A percentile compares a stretch with the other conserved stretches of the same genome.
phyloP scores from a whole-genome alignment of 768 basidiomycete species.

The Kwoniella dejecticola region DNA sequence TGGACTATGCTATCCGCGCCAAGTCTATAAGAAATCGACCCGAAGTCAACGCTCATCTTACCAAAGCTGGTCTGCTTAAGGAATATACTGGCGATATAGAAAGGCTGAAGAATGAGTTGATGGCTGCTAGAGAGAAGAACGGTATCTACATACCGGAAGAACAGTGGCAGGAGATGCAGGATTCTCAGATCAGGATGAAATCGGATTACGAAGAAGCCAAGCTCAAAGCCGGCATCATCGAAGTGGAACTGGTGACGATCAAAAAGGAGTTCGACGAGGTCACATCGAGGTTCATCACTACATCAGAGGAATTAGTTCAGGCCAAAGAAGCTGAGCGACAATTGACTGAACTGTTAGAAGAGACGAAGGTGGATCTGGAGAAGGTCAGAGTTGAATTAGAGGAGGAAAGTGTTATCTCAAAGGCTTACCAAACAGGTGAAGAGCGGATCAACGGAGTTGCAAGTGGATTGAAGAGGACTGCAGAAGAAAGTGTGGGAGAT shows the following conservation, averaged over 20 bases:
- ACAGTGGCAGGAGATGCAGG: slow-evolving; percentile 77
- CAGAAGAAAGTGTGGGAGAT: slow-evolving; percentile 70
- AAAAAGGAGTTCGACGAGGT: slow-evolving; percentile 91
- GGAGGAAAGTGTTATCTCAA: slow-evolving; percentile 75
- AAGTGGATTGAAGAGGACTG: slow-evolving; percentile 65
- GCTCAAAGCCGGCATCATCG: slow-evolving; percentile 78
- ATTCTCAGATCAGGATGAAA: slow-evolving; percentile 73
- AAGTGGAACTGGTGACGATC: slow-evolving; percentile 71
- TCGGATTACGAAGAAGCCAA: slow-evolving; percentile 80
- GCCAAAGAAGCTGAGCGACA: slow-evolving; percentile 43
- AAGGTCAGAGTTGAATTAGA: slow-evolving; percentile 66
- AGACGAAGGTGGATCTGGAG: slow-evolving; percentile 65
- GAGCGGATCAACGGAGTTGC: slow-evolving; percentile 71
- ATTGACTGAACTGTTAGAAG: slow-evolving; percentile 63
- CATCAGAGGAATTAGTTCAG: slow-evolving; percentile 72
- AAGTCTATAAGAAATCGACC: slow-evolving; percentile 95
- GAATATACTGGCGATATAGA: slow-evolving; percentile 94
- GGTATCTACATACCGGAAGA: slow-evolving; percentile 93
- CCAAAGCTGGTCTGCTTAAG: slow-evolving; percentile 84
- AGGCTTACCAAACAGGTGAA: slow-evolving; percentile 78
- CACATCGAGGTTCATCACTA: slow-evolving; percentile 71
- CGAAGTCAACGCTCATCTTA: slow-evolving; percentile 92
- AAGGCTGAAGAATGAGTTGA: slow-evolving; percentile 75
- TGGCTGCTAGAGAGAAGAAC: slow-evolving; percentile 90
- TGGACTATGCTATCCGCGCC: slow-evolving; percentile 93